Evolutionary conservation across 1,284 basidiomycete genomes (phyloP), one percentile per base, ranked within the genome.

Genomic region (Exsudoporus floridanus): DNA sequence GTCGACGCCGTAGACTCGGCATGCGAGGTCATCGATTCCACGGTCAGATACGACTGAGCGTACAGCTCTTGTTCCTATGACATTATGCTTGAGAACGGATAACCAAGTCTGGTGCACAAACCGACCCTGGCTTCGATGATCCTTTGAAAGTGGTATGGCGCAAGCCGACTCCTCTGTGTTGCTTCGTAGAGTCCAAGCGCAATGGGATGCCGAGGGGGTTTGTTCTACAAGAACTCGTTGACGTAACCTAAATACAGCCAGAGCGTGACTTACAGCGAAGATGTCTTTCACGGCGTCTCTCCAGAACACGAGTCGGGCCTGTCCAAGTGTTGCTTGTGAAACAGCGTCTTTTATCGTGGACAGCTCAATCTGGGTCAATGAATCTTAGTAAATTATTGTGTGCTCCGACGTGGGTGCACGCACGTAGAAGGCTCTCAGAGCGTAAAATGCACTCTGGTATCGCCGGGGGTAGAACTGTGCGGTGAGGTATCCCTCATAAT

Each of bases 291-390:
- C 67, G 1, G 90, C 86, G 66, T 97, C 93, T 64, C 84, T 83
- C 94, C 94, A 97, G 72, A 95, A 97, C 69, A 95, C 90, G 76
- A 92, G 86, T 59, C 92, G 81, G 80, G 96, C 93, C 64, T 86
- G 83, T 7, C 92, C 94, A 55, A 97, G 84, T 25, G 85, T 79
- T 35, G 85, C 74, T 61, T 90, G 91, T 16, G 88, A 86, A 14
- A 94, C 87, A 13, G 81, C 78, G 57, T 95, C 92, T 61, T 88
- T 85, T 14, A 94, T 77, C 63, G 79, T 86, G 23, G 92, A 89
- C 39, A 96, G 74, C 70, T 97, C 94, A 58, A 92, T 80, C 90
- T 94, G 67, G 3, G 31, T 51, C 34, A n/a, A 51, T 35, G 34
- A 49, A 53, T 25, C 6, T 57, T 51, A 66, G 57, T 46, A 31